Conservation (phyloP, 768 basidiomycete species). For the Suillus hirtellus region DNA sequence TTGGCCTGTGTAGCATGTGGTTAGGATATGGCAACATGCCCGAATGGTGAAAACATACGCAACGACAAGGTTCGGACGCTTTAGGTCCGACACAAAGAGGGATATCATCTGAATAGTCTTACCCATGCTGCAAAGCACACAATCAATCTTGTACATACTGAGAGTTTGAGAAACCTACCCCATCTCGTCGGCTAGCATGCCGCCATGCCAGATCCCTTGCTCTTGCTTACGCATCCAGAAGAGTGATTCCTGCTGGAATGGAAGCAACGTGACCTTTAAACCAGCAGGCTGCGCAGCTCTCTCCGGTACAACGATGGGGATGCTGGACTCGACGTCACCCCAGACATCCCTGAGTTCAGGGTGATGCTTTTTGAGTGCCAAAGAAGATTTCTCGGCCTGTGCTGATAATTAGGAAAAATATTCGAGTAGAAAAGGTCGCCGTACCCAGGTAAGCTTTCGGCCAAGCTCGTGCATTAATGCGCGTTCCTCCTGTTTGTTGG, state of each 20-base stretch:
- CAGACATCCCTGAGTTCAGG: constrained; percentile 82
- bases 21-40: background rate
- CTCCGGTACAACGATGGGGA: constrained; percentile 61
- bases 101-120: constrained; percentile 98
- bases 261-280: constrained; percentile 84
- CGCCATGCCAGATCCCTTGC: constrained; percentile 81
- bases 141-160: constrained; percentile 16
- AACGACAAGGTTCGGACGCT: constrained; percentile 86
- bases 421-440: constrained; percentile 26
- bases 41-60: constrained; percentile 57
- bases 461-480: constrained; percentile 59
- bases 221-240: constrained; percentile 98
- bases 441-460: constrained; percentile 70
- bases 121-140: constrained; percentile 60
- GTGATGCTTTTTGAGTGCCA: constrained; percentile 68
- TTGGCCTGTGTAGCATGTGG: constrained; percentile 35
- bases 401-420: constrained; percentile 11
- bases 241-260: constrained; percentile 94
- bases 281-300: constrained; percentile 77
- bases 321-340: constrained; percentile 75
- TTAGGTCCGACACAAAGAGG: constrained; percentile 74
- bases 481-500: constrained; percentile 48
- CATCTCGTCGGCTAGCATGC: constrained; percentile 94
- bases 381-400: constrained; percentile 70
- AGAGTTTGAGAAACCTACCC: constrained; percentile 52